Conservation (phyloP, 306 rosid species). For the Sophora flavescens region DNA sequence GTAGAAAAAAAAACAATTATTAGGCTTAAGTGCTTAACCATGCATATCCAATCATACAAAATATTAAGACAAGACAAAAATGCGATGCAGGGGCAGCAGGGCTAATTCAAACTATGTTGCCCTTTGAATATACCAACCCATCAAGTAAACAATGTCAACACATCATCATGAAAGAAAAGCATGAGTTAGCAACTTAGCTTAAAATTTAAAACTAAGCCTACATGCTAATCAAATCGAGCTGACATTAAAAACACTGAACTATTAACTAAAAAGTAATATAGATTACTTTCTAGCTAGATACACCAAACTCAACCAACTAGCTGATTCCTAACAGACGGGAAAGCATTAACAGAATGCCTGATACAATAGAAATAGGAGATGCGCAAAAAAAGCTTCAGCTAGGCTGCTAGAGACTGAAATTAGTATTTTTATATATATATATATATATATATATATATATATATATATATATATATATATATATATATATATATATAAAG, state of each 20-base stretch:
- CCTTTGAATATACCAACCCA: slow-evolving; percentile 13
- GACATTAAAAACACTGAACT: slow-evolving; percentile 16
- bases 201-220: neutral
- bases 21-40: neutral
- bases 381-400: neutral
- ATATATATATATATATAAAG: neutral
- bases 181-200: neutral
- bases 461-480: neutral
- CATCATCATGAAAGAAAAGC: neutral
- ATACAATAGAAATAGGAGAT: slow-evolving; percentile 17
- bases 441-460: neutral
- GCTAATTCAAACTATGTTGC: neutral
- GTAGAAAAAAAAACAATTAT: too few relatives aligned
- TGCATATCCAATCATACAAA: neutral
- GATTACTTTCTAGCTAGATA: slow-evolving; percentile 24
- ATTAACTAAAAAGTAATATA: slow-evolving; percentile 4
- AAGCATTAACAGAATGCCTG: neutral
- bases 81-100: neutral
- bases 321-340: slow-evolving; percentile 24
- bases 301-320: slow-evolving; percentile 40
- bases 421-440: neutral
- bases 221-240: slow-evolving; percentile 27
- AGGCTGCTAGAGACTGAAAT: slow-evolving; percentile 8
- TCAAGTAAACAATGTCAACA: neutral
- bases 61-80: neutral